Evolutionary conservation across 2,329 filamentous ascomycete genomes (phyloP).

Genomic region (Penicillium sclerotigenum): DNA sequence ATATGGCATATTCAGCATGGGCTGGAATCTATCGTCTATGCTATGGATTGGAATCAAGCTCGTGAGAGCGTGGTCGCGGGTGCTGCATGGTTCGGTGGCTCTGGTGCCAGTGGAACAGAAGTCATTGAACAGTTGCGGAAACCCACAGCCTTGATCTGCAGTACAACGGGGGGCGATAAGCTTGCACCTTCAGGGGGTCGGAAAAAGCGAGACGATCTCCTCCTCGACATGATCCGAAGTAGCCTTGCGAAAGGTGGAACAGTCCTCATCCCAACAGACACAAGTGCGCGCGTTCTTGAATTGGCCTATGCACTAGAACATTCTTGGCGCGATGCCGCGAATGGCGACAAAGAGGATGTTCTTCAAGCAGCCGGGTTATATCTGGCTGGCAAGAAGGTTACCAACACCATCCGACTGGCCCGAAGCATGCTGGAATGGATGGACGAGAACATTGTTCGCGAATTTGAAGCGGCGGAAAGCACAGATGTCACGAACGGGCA

Average conservation of each 20-base stretch:
- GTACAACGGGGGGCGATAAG: constrained; percentile 73
- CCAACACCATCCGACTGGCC: constrained; percentile 84
- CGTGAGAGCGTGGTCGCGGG: constrained; percentile 91
- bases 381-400: constrained; percentile 79
- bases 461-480: constrained; percentile 68
- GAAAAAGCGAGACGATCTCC: constrained; percentile 77
- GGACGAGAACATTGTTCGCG: constrained; percentile 90
- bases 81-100: constrained; percentile 86
- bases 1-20: constrained; percentile 99
- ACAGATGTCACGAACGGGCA: constrained; percentile 40
- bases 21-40: constrained; percentile 94
- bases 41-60: constrained; percentile 97
- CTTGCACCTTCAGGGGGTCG: constrained; percentile 68
- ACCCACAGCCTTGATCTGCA: constrained; percentile 90
- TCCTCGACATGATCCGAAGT: constrained; percentile 76
- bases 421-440: constrained; percentile 99
- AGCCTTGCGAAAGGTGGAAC: constrained; percentile 81
- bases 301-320: constrained; percentile 89
- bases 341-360: constrained; percentile 50
- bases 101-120: constrained; percentile 75
- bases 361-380: constrained; percentile 62
- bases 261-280: constrained; percentile 90
- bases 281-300: constrained; percentile 89
- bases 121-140: constrained; percentile 92
- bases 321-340: constrained; percentile 71